Evolutionary conservation across 1,139 yeast genomes (phyloP), one percentile per base, ranked within the genome.

Genomic region (Torulaspora globosa): DNA sequence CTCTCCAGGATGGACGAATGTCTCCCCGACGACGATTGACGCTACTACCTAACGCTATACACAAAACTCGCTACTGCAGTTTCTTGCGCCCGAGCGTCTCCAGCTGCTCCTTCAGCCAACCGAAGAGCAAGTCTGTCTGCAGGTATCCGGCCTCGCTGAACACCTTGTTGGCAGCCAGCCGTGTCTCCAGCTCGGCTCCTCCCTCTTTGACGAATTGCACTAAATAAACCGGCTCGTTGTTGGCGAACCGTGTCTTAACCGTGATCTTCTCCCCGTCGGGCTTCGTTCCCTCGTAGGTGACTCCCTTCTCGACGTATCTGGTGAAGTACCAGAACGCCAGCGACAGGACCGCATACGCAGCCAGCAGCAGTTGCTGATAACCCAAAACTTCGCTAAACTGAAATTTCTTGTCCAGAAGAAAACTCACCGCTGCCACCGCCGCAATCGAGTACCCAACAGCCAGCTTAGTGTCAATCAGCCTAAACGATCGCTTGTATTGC

Each of bases 371-470:
- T 56, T 70, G 65, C 23, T 77, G 74, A 44, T 68, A 68, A 16
- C 54, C 44, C 39, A 69, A 60, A 2, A 72, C 72, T 4, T 70
- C 70, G 7, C 62, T 59, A 54, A 74, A 74, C 51, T 80, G 70
- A 49, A 71, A 70, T 53, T 79, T 77, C 67, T 84, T 84, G 63
- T 90, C 97, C 36, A 80, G 63, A 48, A 73, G 72, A 60, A 78
- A 88, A 47, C 88, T 76, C 5, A 70, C 63, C 1, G 76, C 96
- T 2, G 95, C 86, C 14, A 82, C 68, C 1, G 71, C 68, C 8
- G 85, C 90, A 2, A 88, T 78, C 10, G 73, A 54, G 56, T 80
- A 82, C 0, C 96, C 96, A 36, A 89, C 65, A 0, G 74, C 80
- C 39, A 90, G 71, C 56, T 84, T 82, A 23, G 75, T 67, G 60